A percentile compares a stretch with the other conserved stretches of the same genome.
Conservation (phyloP, 2,329 filamentous ascomycete species). For the Albifimbria verrucaria region DNA sequence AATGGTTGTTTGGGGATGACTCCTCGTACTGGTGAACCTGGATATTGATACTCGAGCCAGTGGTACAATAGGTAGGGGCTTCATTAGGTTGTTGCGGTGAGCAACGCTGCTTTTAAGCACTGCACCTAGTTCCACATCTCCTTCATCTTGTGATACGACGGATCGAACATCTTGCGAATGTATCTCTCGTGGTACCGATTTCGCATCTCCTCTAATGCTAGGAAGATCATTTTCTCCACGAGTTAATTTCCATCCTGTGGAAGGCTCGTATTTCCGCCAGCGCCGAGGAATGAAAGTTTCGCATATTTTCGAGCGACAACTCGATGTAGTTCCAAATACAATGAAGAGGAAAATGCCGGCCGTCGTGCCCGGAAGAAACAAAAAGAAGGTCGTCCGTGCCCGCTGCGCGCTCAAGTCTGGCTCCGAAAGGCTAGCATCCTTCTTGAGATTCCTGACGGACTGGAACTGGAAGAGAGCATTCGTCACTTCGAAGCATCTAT, state of each 20-base stretch:
- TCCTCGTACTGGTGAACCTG: no score
- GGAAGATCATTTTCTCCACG: neutral
- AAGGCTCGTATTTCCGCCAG: neutral
- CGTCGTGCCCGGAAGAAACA: neutral
- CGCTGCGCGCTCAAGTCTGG: neutral
- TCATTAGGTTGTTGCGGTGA: neutral
- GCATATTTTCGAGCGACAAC: neutral
- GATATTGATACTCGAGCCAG: neutral
- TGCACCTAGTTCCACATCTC: neutral
- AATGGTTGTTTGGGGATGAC: no score
- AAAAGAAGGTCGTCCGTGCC: neutral
- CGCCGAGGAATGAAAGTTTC: neutral
- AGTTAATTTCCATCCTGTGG: neutral
- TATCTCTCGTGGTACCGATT: neutral
- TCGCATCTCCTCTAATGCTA: neutral
- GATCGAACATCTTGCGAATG: neutral
- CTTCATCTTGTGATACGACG: neutral
- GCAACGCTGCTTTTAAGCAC: neutral
- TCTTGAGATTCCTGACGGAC: neutral
- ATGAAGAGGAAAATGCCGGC: neutral
- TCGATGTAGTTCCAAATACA: neutral
- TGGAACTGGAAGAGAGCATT: neutral
- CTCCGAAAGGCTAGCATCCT: neutral
- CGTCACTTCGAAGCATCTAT: neutral
- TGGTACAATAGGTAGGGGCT: neutral